Conservation (phyloP, 2,329 filamentous ascomycete genomes). For the Botrytis paeoniae region DNA sequence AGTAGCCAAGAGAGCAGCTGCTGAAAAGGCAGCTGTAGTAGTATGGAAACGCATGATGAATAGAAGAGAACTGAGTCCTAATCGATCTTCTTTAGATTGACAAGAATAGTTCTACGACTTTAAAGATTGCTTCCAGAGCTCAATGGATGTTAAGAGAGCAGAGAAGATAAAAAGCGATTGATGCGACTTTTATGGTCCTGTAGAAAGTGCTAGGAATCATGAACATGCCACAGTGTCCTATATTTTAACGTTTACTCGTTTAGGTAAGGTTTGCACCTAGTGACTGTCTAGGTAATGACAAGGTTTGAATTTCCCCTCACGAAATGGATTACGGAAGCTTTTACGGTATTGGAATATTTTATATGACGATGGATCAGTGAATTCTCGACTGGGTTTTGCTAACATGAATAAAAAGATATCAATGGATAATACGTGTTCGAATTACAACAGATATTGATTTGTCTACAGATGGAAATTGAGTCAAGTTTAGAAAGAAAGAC, state of each 20-base stretch:
- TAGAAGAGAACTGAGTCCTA: constrained; percentile 25
- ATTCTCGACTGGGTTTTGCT: neutral
- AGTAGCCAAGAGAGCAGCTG: constrained; percentile 70
- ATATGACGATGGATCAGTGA: neutral
- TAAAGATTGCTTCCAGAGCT: constrained; percentile 34
- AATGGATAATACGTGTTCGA: neutral
- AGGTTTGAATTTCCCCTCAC: neutral
- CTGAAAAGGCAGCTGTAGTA: constrained; percentile 70
- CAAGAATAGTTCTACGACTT: constrained; percentile 25
- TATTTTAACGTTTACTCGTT: constrained; percentile 20
- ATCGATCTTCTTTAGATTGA: constrained; percentile 26
- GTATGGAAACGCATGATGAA: constrained; percentile 75
- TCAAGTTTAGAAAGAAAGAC: neutral
- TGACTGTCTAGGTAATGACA: neutral
- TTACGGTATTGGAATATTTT: neutral
- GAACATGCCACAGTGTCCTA: constrained; percentile 21
- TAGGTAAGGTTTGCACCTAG: constrained; percentile 12
- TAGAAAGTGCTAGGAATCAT: constrained; percentile 21
- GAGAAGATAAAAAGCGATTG: constrained; percentile 16
- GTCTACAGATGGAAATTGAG: neutral
- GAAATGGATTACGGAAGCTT: neutral
- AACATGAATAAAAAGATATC: neutral
- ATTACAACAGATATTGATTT: neutral
- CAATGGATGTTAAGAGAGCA: constrained; percentile 23
- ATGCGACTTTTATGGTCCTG: constrained; percentile 18